phyloP scores from a whole-genome alignment of 2,329 filamentous ascomycete species.

The Cordyceps pruinosa region DNA sequence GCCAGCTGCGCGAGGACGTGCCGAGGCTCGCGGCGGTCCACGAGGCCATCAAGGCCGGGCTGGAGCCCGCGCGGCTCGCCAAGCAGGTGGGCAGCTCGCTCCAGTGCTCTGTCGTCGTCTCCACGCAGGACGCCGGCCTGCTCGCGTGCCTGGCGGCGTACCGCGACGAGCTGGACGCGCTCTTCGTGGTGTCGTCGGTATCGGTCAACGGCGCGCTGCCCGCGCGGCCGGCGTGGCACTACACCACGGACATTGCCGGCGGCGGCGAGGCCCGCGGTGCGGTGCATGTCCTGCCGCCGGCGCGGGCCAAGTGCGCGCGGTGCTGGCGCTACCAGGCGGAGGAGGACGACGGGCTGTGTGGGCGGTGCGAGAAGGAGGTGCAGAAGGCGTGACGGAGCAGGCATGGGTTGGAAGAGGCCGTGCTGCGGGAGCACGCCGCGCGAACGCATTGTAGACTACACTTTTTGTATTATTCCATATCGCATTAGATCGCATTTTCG shows the following conservation, averaged over 20 bases:
- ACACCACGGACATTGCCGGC: conserved; percentile 36
- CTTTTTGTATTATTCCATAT: neutral
- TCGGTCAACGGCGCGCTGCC: conserved; percentile 34
- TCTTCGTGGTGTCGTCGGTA: conserved; percentile 66
- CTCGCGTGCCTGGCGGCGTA: conserved; percentile 33
- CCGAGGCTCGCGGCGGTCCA: conserved; percentile 49
- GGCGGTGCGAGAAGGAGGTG: conserved; percentile 64
- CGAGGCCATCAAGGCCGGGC: conserved; percentile 62
- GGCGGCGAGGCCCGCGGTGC: conserved; percentile 29
- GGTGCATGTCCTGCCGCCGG: conserved; percentile 43
- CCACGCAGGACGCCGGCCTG: conserved; percentile 32
- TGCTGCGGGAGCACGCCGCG: neutral
- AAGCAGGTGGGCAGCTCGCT: conserved; percentile 76
- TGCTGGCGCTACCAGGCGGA: conserved; percentile 85
- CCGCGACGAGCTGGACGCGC: conserved; percentile 47
- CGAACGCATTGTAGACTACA: neutral
- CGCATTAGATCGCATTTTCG: neutral
- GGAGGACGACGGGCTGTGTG: conserved; percentile 60
- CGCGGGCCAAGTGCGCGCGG: conserved; percentile 65
- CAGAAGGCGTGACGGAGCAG: neutral
- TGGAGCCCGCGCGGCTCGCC: conserved; percentile 64
- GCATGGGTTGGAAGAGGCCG: neutral
- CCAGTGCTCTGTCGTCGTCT: conserved; percentile 62
- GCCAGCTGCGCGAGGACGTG: conserved; percentile 35
- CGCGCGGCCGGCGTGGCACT: conserved; percentile 32